Base-by-base conservation (phyloP, 441 rosid species). In the Erysimum cheiri region DNA sequence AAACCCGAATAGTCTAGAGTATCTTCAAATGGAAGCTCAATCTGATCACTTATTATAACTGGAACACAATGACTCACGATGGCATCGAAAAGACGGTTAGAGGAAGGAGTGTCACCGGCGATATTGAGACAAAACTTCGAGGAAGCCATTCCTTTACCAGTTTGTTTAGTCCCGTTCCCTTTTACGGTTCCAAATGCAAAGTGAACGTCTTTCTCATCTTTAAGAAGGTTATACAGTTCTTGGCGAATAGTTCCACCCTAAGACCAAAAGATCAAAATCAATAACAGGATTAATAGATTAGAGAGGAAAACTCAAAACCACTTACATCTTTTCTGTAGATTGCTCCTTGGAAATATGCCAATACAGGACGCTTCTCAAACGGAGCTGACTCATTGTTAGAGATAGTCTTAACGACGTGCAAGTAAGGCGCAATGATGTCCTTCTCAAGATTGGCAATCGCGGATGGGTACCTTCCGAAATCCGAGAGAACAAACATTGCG, bases 251-350 rank as follows among this genome's bases (percentile, higher is more conserved):
- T 73, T 24, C 97, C 97, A 73, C 91, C 87, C 97, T 91, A 67
- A 28, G 53, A 73, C 48, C 1, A 36, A 17, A n/a, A 60, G 64
- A 40, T 17, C 8, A 29, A 17, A 10, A 49, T 2, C 26, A 66
- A 8, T 49, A 19, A 40, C 62, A 64, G 1, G 12, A 74, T 7
- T 61, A 22, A 35, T 64, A 35, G 11, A 79, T 12, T 6, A 64
- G 65, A 36, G 64, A 12, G 12, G 6, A 26, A 53, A 54, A 35
- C 63, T 41, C 29, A 15, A 67, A 55, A 41, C 49, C 44, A 80
- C 97, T 89, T 81, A 87, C 98, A 79, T 95, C 97, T 83, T 95
- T 95, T 71, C 99, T 80, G 44, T 86, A 90, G 69, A 92, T 92
- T 3, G 98, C 94, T 84, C 99, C 99, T 82, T 87, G 92, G 70